These are phyloP conservation scores for Lasiodiplodia hormozganensis DNA, from an alignment of 2,329 filamentous ascomycete species.

Conservation along the genomic window DNA sequence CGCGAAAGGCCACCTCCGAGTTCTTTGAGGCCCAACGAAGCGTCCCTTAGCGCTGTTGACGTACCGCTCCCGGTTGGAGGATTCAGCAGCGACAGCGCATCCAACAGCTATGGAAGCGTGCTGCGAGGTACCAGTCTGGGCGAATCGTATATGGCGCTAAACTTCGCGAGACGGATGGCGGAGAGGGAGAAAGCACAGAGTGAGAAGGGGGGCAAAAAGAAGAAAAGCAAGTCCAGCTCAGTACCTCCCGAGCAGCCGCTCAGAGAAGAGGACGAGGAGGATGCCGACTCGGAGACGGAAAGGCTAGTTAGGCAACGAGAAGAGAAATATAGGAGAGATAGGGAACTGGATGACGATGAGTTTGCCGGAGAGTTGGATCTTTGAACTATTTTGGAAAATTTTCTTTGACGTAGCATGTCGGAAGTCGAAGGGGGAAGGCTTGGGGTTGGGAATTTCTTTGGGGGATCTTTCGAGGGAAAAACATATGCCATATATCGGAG, in stretches of 20 bases:
- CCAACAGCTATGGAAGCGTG: slow-evolving; percentile 7
- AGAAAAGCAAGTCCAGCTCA: not conserved
- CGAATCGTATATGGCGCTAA: slow-evolving; percentile 28
- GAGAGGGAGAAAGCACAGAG: slow-evolving; percentile 16
- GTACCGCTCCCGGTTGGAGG: slow-evolving; percentile 28
- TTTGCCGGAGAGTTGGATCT: slow-evolving; percentile 24
- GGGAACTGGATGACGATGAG: slow-evolving; percentile 15
- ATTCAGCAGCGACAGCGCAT: slow-evolving; percentile 24
- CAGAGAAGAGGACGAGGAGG: slow-evolving; percentile 14
- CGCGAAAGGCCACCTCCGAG: slow-evolving; percentile 21
- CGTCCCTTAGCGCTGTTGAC: slow-evolving; percentile 24
- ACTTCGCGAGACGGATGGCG: slow-evolving; percentile 28
- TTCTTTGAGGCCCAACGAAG: slow-evolving; percentile 8
- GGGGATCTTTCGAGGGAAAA: not conserved
- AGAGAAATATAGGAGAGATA: slow-evolving; percentile 3
- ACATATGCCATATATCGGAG: not conserved
- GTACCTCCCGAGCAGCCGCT: not conserved
- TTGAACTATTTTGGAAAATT: not conserved
- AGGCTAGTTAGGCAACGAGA: slow-evolving; percentile 5
- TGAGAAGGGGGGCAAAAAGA: not conserved
- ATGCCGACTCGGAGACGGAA: slow-evolving; percentile 6
- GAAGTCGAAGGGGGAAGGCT: not conserved
- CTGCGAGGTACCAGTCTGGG: slow-evolving; percentile 23
- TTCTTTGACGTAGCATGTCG: too few relatives aligned
- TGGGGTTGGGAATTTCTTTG: not conserved